A percentile compares a stretch with the other conserved stretches of the same genome.
These are phyloP conservation scores for Euphorbia pulcherrima DNA, from an alignment of 345 rosid species.

Conservation along the genomic window DNA sequence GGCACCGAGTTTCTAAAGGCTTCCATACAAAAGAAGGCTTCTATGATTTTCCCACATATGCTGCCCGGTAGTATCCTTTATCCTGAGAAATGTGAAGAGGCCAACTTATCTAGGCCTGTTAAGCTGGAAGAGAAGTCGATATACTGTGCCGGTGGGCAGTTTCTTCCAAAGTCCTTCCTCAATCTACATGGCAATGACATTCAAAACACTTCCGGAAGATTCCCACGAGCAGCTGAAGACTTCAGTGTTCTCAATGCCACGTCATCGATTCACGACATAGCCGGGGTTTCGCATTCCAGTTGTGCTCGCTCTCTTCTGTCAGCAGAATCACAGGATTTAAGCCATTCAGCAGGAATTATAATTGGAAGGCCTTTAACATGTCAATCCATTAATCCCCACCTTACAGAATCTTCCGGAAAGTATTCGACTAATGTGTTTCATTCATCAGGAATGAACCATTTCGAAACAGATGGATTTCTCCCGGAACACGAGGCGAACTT, in stretches of 20 bases:
- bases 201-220: constrained; percentile 22
- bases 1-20: constrained; percentile 26
- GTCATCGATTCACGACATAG: constrained; percentile 38
- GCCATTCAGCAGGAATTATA: constrained; percentile 38
- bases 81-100: constrained; percentile 23
- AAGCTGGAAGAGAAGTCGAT: constrained; percentile 17
- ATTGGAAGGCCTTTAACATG: constrained; percentile 31
- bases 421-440: constrained; percentile 9
- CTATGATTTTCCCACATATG: constrained; percentile 22
- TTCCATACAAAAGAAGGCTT: constrained; percentile 22
- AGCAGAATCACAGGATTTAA: constrained; percentile 48
- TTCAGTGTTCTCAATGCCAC: constrained; percentile 21
- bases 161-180: constrained; percentile 22
- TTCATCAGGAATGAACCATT: constrained; percentile 17
- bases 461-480: constrained; percentile 22
- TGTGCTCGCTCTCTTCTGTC: constrained; percentile 99
- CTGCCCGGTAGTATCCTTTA: constrained; percentile 17
- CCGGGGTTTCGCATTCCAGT: constrained; percentile 46
- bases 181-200: constrained; percentile 26
- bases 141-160: constrained; percentile 10
- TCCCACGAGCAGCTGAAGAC: constrained; percentile 24
- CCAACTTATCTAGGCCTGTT: constrained; percentile 9
- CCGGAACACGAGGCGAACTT: constrained; percentile 23
- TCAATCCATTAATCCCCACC: constrained; percentile 26
- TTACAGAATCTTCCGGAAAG: constrained; percentile 18